A percentile compares a stretch with the other conserved stretches of the same genome.
These are phyloP conservation scores for Lophiostoma macrostomum DNA, from an alignment of 495 filamentous ascomycete species.

Conservation along the genomic window DNA sequence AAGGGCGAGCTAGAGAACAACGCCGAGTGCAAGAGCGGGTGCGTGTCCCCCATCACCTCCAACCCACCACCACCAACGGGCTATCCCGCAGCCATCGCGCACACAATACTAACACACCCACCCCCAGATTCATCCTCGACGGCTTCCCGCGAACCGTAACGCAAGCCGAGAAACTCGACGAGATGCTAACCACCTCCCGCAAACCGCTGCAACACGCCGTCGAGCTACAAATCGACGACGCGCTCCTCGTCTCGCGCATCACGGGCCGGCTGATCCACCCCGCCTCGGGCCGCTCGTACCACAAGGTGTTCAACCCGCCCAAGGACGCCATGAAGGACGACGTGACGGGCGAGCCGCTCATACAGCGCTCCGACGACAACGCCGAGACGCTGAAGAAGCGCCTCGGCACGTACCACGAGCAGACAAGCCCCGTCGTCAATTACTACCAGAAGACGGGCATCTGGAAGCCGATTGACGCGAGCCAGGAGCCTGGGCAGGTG, in stretches of 20 bases:
- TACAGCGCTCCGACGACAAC: slow-evolving; percentile 96
- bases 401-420: slow-evolving; percentile 85
- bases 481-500: slow-evolving; percentile 91
- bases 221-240: slow-evolving; percentile 95
- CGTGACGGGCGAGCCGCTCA: slow-evolving; percentile 90
- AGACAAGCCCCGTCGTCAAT: slow-evolving; percentile 85
- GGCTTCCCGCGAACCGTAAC: slow-evolving; percentile 96
- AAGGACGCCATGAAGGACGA: slow-evolving; percentile 93
- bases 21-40: slow-evolving; percentile 94
- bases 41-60: slow-evolving; percentile 34
- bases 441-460: slow-evolving; percentile 98
- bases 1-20: slow-evolving; percentile 93
- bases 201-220: slow-evolving; percentile 88
- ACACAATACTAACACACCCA: slow-evolving; percentile 1
- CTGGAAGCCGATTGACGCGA: slow-evolving; percentile 94
- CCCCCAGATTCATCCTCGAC: slow-evolving; percentile 91
- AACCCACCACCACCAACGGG: not conserved
- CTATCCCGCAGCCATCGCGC: not conserved
- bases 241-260: slow-evolving; percentile 89
- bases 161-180: slow-evolving; percentile 90
- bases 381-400: slow-evolving; percentile 96
- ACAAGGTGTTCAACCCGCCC: slow-evolving; percentile 98
- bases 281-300: slow-evolving; percentile 92
- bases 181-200: slow-evolving; percentile 71
- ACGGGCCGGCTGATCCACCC: slow-evolving; percentile 95